These are phyloP conservation scores for Candida parachauliodes DNA, from an alignment of 805 yeast species.

Conservation along the genomic window DNA sequence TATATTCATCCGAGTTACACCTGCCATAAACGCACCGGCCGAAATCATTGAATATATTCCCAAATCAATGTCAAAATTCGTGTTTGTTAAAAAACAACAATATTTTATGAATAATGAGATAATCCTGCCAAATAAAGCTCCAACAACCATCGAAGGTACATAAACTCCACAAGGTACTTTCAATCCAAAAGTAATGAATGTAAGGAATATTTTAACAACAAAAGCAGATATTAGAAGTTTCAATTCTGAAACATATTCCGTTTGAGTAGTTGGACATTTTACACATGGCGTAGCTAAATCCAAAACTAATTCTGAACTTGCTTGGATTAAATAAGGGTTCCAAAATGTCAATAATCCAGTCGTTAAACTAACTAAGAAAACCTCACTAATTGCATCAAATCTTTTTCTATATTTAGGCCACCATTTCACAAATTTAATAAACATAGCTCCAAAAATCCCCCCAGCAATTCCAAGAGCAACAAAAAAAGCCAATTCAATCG, in stretches of 20 bases:
- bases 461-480: conserved; percentile 49
- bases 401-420: conserved; percentile 44
- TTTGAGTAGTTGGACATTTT: conserved; percentile 23
- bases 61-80: conserved; percentile 34
- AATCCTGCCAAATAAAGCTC: conserved; percentile 55
- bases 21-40: conserved; percentile 59
- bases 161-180: conserved; percentile 60
- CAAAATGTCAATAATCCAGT: conserved; percentile 47
- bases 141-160: conserved; percentile 62
- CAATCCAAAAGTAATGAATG: conserved; percentile 53
- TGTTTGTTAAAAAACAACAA: neutral
- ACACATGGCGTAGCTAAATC: conserved; percentile 51
- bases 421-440: conserved; percentile 45
- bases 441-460: conserved; percentile 50
- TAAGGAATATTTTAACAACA: conserved; percentile 41
- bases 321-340: conserved; percentile 47
- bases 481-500: conserved; percentile 45
- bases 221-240: conserved; percentile 38
- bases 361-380: conserved; percentile 38
- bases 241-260: conserved; percentile 28
- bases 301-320: conserved; percentile 46
- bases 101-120: conserved; percentile 42
- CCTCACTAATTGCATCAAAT: conserved; percentile 42
- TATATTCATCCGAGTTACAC: conserved; percentile 53
- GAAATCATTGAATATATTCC: conserved; percentile 53